phyloP scores from a whole-genome alignment of 495 filamentous ascomycete species.

The Aspergillus wentii region DNA sequence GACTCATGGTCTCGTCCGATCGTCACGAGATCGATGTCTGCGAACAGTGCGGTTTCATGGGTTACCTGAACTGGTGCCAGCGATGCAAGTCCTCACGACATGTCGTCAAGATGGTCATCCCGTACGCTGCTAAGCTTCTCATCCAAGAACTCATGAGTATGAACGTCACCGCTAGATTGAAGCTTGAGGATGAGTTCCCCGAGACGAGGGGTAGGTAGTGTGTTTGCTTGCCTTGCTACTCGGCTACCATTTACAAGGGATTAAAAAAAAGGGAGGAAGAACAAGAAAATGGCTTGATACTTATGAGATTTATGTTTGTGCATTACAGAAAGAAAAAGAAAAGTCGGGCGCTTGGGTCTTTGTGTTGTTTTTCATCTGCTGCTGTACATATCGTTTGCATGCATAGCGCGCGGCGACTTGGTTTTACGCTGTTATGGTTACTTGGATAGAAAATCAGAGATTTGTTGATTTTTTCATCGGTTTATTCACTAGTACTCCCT shows the following conservation, averaged over 20 bases:
- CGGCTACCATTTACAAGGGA: background rate
- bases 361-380: conserved; percentile 3
- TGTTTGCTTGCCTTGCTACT: too few species aligned
- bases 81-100: conserved; percentile 76
- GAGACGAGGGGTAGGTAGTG: conserved; percentile 36
- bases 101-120: conserved; percentile 88
- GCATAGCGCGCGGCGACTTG: conserved; percentile 21
- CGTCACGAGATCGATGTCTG: conserved; percentile 89
- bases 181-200: conserved; percentile 89
- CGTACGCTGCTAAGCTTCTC: conserved; percentile 96
- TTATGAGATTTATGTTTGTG: too few species aligned
- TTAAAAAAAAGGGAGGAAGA: conserved; percentile 4
- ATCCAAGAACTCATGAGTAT: conserved; percentile 96
- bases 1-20: conserved; percentile 91
- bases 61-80: conserved; percentile 88
- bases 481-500: too few species aligned
- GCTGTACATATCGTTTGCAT: conserved; percentile 16
- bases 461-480: too few species aligned
- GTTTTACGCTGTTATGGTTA: too few species aligned
- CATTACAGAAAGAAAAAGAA: too few species aligned
- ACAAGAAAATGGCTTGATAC: conserved; percentile 4
- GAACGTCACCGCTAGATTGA: conserved; percentile 85
- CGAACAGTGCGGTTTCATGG: conserved; percentile 88
- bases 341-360: background rate
- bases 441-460: too few species aligned